A percentile compares a stretch with the other conserved stretches of the same genome.
phyloP scores from a whole-genome alignment of 768 basidiomycete genomes.

The Xanthoconium purpureum region DNA sequence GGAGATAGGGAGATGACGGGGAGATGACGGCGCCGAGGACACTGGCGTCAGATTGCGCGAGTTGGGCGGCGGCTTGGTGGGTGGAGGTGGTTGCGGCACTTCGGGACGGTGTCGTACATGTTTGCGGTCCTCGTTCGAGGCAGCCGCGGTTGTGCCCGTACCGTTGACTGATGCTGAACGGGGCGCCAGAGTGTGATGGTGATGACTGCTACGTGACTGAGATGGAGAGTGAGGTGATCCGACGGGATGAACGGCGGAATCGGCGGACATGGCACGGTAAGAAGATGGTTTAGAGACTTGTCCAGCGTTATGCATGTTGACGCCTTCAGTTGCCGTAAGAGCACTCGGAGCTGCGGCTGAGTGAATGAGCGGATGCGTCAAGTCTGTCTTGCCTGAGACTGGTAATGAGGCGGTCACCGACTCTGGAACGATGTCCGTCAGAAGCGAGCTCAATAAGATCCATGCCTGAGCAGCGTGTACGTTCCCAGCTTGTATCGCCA shows the following conservation, averaged over 20 bases:
- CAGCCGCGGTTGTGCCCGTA: constrained; percentile 23
- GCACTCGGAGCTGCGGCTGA: constrained; percentile 43
- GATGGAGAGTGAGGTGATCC: constrained; percentile 23
- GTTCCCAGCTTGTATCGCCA: constrained; percentile 58
- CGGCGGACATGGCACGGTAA: constrained; percentile 26
- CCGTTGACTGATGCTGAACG: constrained; percentile 20
- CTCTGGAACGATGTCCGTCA: constrained; percentile 48
- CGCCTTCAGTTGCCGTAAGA: constrained; percentile 28
- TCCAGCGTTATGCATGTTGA: constrained; percentile 5
- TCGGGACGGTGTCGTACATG: constrained; percentile 19
- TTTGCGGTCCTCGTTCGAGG: constrained; percentile 23
- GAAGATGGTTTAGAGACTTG: constrained; percentile 22
- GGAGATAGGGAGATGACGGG: constrained; percentile 38
- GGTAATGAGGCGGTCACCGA: constrained; percentile 27
- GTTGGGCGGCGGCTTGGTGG: constrained; percentile 32
- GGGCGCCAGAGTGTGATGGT: constrained; percentile 4
- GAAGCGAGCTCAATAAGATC: constrained; percentile 58
- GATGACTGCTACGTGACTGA: constrained; percentile 19
- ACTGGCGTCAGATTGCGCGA: constrained; percentile 53
- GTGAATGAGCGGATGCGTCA: constrained; percentile 32
- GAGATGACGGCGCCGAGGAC: constrained; percentile 59
- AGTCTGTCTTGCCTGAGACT: constrained; percentile 13
- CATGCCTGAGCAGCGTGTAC: constrained; percentile 61
- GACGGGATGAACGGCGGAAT: constrained; percentile 13
- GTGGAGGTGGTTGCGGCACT: constrained; percentile 9